These are phyloP conservation scores for Pisolithus orientalis DNA, from an alignment of 768 basidiomycete species.

Conservation along the genomic window DNA sequence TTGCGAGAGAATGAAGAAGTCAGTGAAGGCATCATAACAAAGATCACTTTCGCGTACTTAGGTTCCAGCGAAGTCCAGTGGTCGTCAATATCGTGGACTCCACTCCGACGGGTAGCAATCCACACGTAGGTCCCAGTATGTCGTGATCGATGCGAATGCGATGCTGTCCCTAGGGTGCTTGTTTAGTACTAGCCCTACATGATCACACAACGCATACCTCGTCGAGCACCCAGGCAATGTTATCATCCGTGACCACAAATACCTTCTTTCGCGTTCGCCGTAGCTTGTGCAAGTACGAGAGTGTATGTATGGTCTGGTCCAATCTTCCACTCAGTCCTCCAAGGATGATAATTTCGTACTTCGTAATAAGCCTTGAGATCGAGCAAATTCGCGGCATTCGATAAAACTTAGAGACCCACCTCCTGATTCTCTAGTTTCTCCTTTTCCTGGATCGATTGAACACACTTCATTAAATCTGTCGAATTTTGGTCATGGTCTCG, in stretches of 20 bases:
- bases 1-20: constrained; percentile 18
- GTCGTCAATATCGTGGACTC: constrained; percentile 75
- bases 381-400: neutral
- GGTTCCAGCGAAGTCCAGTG: constrained; percentile 82
- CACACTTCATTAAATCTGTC: constrained; percentile 97
- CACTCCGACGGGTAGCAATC: constrained; percentile 88
- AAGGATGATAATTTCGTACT: constrained; percentile 70
- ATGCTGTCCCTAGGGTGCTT: constrained; percentile 67
- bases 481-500: constrained; percentile 71
- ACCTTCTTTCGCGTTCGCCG: constrained; percentile 51
- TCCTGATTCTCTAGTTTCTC: constrained; percentile 39
- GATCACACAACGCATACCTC: constrained; percentile 38
- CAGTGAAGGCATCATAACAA: neutral
- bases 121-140: constrained; percentile 82
- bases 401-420: constrained; percentile 22
- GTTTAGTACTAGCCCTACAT: neutral
- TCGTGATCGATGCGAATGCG: constrained; percentile 67
- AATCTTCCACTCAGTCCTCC: constrained; percentile 89
- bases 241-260: constrained; percentile 86
- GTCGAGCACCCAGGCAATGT: constrained; percentile 85
- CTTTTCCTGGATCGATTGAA: constrained; percentile 51
- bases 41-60: constrained; percentile 40
- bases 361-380: constrained; percentile 5
- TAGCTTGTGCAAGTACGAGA: constrained; percentile 80
- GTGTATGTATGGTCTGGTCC: constrained; percentile 89